A percentile compares a stretch with the other conserved stretches of the same genome.
These are phyloP conservation scores for Hyaloperonospora brassicae DNA, from an alignment of 352 stramenopile species.

Conservation along the genomic window DNA sequence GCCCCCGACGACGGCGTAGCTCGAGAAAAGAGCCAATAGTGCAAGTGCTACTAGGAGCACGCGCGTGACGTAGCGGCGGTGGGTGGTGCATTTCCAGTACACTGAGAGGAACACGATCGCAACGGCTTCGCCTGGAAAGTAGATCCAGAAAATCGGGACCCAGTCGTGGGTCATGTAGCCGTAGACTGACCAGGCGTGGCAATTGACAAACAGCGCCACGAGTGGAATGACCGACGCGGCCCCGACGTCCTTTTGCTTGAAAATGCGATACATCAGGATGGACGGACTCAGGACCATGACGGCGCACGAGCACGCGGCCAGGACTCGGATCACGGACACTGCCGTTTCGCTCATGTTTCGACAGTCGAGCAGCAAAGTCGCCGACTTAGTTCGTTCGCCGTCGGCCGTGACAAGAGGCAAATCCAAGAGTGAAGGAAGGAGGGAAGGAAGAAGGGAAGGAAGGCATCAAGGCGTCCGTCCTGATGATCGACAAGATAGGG, in stretches of 20 bases:
- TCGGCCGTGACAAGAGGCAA: background rate
- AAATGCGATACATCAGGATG: constrained; percentile 25
- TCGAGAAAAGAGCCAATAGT: constrained; percentile 18
- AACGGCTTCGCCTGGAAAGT: constrained; percentile 25
- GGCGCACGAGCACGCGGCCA: constrained; percentile 26
- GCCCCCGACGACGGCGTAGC: constrained; percentile 24
- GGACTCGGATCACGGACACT: constrained; percentile 22
- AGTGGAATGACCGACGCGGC: constrained; percentile 48
- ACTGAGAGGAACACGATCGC: constrained; percentile 21
- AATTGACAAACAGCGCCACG: constrained; percentile 40
- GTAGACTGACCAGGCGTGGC: constrained; percentile 31
- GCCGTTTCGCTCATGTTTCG: constrained; percentile 17
- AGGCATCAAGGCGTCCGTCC: background rate
- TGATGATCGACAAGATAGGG: constrained; percentile 17
- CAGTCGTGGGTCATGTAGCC: constrained; percentile 31
- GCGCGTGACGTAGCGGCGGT: constrained; percentile 19
- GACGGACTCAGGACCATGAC: constrained; percentile 44
- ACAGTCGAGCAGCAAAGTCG: constrained; percentile 1
- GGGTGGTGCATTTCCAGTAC: constrained; percentile 25
- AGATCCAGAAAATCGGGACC: constrained; percentile 41
- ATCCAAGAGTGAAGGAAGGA: constrained; percentile 19
- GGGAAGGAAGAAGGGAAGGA: constrained; percentile 7
- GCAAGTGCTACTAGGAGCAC: constrained; percentile 9
- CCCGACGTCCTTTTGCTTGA: constrained; percentile 31
- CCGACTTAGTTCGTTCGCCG: background rate